These are phyloP conservation scores for Flagelloscypha sp. DNA, from an alignment of 768 basidiomycete species.

Conservation along the genomic window DNA sequence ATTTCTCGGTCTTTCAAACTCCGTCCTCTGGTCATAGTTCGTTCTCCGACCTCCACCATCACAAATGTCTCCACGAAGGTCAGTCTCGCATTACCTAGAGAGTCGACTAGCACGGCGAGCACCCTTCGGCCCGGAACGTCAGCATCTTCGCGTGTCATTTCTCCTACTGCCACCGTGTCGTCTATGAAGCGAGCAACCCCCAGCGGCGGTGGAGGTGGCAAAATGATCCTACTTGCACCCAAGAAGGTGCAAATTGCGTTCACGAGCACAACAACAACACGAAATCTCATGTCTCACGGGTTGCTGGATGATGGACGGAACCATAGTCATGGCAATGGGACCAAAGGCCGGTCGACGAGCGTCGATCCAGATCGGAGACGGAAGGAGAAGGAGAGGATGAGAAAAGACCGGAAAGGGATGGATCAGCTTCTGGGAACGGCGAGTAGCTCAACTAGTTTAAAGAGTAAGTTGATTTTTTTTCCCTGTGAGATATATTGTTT, in stretches of 20 bases:
- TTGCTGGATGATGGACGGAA: conserved; percentile 41
- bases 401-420: conserved; percentile 14
- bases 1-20: conserved; percentile 57
- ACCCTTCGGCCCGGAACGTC: neutral
- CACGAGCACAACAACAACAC: conserved; percentile 67
- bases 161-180: too few species aligned
- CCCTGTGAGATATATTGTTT: too few species aligned
- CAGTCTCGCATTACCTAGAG: too few species aligned
- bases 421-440: too few species aligned
- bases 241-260: conserved; percentile 72
- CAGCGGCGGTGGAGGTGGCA: too few species aligned
- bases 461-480: too few species aligned
- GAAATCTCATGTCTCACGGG: conserved; percentile 60
- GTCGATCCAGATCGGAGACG: conserved; percentile 19
- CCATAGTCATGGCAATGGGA: conserved; percentile 13
- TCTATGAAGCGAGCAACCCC: too few species aligned
- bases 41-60: too few species aligned
- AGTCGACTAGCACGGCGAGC: too few species aligned
- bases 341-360: conserved; percentile 14
- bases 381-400: conserved; percentile 20
- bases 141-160: neutral
- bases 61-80: too few species aligned
- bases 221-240: conserved; percentile 62
- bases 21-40: too few species aligned
- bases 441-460: too few species aligned